phyloP scores from a whole-genome alignment of 2,329 filamentous ascomycete species.

The Trichocomaceae sp. region DNA sequence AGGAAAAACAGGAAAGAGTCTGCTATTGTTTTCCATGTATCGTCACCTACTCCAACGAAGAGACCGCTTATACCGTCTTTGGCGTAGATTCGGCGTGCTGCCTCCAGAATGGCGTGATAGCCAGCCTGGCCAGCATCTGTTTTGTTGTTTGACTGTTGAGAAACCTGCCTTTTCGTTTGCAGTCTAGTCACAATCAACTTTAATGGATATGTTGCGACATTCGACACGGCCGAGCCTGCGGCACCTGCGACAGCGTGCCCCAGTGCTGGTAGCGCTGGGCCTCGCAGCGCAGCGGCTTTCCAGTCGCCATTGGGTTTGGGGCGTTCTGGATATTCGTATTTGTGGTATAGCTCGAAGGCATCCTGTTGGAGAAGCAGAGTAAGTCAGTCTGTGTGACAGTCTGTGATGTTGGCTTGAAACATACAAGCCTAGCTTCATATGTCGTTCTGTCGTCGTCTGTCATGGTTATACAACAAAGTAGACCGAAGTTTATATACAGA shows the following conservation, averaged over 20 bases:
- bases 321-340: conserved; percentile 29
- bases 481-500: background rate
- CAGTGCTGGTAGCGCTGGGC: conserved; percentile 59
- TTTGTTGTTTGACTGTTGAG: conserved; percentile 19
- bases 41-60: conserved; percentile 59
- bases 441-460: conserved; percentile 9
- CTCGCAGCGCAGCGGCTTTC: conserved; percentile 28
- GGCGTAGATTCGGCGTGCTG: conserved; percentile 62
- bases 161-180: conserved; percentile 64
- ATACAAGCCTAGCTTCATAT: conserved; percentile 11
- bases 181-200: conserved; percentile 75
- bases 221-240: conserved; percentile 69
- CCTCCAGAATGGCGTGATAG: conserved; percentile 63
- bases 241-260: conserved; percentile 78
- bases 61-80: conserved; percentile 69
- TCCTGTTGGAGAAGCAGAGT: background rate
- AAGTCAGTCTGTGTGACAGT: background rate
- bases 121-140: conserved; percentile 49
- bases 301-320: conserved; percentile 22
- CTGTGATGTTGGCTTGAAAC: background rate
- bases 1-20: conserved; percentile 86
- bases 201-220: conserved; percentile 71
- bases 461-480: background rate
- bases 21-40: conserved; percentile 60
- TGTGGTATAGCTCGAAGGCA: conserved; percentile 28